A percentile compares a stretch with the other conserved stretches of the same genome.
phyloP scores from a whole-genome alignment of 768 basidiomycete genomes.

The Pleurotus pulmonarius region DNA sequence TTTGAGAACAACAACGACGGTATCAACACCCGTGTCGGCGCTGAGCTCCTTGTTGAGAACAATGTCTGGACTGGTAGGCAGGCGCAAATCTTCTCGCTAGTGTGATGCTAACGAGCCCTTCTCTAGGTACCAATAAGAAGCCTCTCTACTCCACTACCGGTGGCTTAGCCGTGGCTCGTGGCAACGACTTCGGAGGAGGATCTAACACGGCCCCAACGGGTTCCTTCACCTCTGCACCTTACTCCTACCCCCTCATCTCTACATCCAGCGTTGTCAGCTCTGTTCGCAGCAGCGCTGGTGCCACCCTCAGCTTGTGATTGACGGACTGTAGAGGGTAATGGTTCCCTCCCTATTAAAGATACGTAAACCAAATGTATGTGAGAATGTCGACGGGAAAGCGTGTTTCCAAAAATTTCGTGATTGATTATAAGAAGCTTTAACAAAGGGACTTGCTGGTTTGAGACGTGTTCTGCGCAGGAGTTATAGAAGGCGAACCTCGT shows the following conservation, averaged over 20 bases:
- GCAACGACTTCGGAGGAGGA: constrained; percentile 26
- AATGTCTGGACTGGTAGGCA: constrained; percentile 38
- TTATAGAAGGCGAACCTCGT: no score
- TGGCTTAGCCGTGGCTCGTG: constrained; percentile 36
- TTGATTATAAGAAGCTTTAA: no score
- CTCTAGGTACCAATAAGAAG: constrained; percentile 25
- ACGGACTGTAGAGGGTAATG: no score
- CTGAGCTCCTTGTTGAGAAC: constrained; percentile 44
- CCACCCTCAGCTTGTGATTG: constrained; percentile 13
- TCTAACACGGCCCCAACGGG: constrained; percentile 26
- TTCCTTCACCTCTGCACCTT: constrained; percentile 24
- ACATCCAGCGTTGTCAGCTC: constrained; percentile 17
- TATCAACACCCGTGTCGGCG: constrained; percentile 40
- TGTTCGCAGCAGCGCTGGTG: constrained; percentile 23
- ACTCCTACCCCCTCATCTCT: constrained; percentile 21
- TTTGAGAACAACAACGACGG: constrained; percentile 41
- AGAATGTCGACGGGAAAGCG: neutral
- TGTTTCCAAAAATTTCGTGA: no score
- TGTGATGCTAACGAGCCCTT: neutral
- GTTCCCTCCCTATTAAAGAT: neutral
- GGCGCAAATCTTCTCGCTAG: neutral
- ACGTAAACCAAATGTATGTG: neutral
- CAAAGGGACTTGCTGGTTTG: no score
- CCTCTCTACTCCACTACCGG: constrained; percentile 40
- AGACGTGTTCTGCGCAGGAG: no score